Percentiles rank a stretch among this genome's conserved stretches.
Conservation (phyloP, 2,329 filamentous ascomycete species). For the Macroventuria anomochaeta region DNA sequence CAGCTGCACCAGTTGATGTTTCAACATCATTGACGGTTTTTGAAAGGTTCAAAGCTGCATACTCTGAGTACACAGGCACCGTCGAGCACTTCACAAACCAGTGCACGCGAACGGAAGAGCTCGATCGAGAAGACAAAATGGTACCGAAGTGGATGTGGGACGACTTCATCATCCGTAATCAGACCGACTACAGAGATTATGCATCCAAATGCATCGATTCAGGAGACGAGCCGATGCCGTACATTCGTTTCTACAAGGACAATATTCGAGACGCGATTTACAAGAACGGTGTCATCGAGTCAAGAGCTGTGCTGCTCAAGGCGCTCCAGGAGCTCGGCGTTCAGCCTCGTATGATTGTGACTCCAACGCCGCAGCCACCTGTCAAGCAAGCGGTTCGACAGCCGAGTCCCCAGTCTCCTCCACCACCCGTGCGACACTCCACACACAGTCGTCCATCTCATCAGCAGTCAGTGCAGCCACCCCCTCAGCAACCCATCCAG, state of each 20-base stretch:
- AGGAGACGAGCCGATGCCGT: constrained; percentile 35
- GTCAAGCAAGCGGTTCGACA: not conserved
- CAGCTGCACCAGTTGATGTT: not conserved
- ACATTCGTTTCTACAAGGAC: constrained; percentile 46
- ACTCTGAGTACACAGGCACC: constrained; percentile 46
- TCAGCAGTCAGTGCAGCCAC: not conserved
- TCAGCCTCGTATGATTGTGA: not conserved
- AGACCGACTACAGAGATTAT: constrained; percentile 42
- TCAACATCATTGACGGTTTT: constrained; percentile 22
- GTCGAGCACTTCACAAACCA: constrained; percentile 41
- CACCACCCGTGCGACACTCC: not conserved
- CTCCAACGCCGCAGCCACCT: not conserved
- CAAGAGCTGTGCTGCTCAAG: constrained; percentile 22
- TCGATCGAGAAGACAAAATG: constrained; percentile 42
- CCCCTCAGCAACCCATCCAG: not conserved
- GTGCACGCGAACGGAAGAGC: constrained; percentile 37
- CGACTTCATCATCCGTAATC: constrained; percentile 47
- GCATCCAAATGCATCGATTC: constrained; percentile 27
- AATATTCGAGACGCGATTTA: constrained; percentile 36
- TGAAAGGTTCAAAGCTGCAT: constrained; percentile 39
- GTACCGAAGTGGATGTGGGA: constrained; percentile 50
- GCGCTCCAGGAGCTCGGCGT: constrained; percentile 34
- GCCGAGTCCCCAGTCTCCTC: not conserved
- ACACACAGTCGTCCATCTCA: not conserved
- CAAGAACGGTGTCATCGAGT: constrained; percentile 32